Percentiles rank a stretch among this genome's conserved stretches.
These are phyloP conservation scores for Skeletonema grethae DNA, from an alignment of 108 stramenopile genomes.

Conservation along the genomic window DNA sequence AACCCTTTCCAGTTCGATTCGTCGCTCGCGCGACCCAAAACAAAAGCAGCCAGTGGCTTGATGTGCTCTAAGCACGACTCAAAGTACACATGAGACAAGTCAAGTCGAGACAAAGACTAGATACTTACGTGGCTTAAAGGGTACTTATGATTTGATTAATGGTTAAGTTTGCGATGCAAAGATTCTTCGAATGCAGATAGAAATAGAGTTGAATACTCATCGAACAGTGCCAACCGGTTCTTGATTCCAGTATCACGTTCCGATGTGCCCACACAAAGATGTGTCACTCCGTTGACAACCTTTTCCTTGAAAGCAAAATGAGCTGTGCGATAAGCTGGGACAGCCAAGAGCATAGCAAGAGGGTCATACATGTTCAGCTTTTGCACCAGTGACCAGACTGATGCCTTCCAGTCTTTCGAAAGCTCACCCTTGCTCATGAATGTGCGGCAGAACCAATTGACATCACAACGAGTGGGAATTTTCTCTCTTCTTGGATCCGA, in stretches of 20 bases:
- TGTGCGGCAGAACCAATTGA: conserved; percentile 45
- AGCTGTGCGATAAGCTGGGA: conserved; percentile 40
- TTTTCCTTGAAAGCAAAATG: conserved; percentile 41
- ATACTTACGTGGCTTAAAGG: too few relatives aligned
- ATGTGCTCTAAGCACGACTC: too few relatives aligned
- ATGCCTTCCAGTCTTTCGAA: conserved; percentile 24
- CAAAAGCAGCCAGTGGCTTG: too few relatives aligned
- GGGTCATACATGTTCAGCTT: conserved; percentile 54
- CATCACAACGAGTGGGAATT: conserved; percentile 47
- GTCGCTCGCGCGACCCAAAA: too few relatives aligned
- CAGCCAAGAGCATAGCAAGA: conserved; percentile 38
- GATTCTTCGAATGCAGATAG: conserved; percentile 34
- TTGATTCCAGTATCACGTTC: conserved; percentile 41
- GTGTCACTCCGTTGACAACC: conserved; percentile 35
- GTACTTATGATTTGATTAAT: conserved; percentile 1
- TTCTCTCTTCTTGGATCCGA: conserved; percentile 46
- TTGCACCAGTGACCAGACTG: conserved; percentile 39
- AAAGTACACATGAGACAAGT: too few relatives aligned
- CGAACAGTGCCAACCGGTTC: conserved; percentile 30
- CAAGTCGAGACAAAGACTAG: too few relatives aligned
- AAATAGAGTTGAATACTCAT: conserved; percentile 42
- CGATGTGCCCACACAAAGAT: conserved; percentile 40
- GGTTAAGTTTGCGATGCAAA: conserved; percentile 13
- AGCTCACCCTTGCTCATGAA: conserved; percentile 33
- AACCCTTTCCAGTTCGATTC: too few relatives aligned